Evolutionary conservation across 371 early-diverging fungal genomes (phyloP).

Genomic region (Rhizopus delemar): DNA sequence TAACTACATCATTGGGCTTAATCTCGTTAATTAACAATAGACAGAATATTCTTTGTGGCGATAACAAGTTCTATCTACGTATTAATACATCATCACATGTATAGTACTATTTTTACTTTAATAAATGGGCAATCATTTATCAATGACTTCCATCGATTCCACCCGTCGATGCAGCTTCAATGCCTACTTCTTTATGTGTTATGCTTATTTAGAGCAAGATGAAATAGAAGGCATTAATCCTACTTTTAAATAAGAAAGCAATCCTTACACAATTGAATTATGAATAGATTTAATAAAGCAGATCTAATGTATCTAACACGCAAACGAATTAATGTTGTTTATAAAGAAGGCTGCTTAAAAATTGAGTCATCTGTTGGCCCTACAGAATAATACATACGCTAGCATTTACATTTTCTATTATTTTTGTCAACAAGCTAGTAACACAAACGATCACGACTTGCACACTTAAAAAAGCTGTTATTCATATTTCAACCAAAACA

Average conservation of each 20-base stretch:
- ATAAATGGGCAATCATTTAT: constrained; percentile 73
- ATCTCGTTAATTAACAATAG: constrained; percentile 89
- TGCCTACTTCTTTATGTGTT: constrained; percentile 72
- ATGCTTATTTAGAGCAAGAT: constrained; percentile 94
- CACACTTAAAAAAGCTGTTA: not conserved
- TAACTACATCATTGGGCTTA: constrained; percentile 80
- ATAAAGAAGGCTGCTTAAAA: constrained; percentile 49
- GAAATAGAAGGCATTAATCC: constrained; percentile 80
- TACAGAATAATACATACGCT: constrained; percentile 15
- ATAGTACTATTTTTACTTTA: constrained; percentile 55
- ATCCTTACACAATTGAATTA: constrained; percentile 57
- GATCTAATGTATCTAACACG: constrained; percentile 58
- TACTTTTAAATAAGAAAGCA: constrained; percentile 54
- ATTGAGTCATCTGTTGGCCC: not conserved
- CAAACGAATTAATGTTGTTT: constrained; percentile 85
- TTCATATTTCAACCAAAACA: not conserved
- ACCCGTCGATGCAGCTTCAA: constrained; percentile 93
- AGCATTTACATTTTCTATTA: constrained; percentile 48
- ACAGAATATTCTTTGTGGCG: constrained; percentile 79
- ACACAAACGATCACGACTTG: constrained; percentile 89
- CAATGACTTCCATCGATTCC: constrained; percentile 93
- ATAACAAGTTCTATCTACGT: constrained; percentile 62
- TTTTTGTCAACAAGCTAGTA: constrained; percentile 69
- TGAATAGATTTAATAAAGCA: constrained; percentile 55
- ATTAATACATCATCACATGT: constrained; percentile 78